Evolutionary conservation across 2,329 filamentous ascomycete species (phyloP).

Genomic region (Sporothrix dimorphospora): DNA sequence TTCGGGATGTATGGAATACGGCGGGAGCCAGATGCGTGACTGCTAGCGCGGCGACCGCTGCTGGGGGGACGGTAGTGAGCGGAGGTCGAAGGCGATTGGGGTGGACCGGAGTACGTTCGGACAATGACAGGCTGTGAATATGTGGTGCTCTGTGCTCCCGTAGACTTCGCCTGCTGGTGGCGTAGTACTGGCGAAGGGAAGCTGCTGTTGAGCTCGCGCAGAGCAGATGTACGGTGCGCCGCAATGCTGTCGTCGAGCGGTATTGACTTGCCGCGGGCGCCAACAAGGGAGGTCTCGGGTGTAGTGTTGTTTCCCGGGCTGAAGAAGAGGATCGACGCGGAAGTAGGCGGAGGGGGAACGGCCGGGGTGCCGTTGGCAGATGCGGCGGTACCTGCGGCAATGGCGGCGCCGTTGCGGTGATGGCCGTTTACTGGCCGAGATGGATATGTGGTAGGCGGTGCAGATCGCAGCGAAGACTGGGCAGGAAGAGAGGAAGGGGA

Average conservation of each 20-base stretch:
- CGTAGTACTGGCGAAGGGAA: conserved; percentile 53
- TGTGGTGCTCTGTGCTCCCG: conserved; percentile 59
- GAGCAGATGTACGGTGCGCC: conserved; percentile 60
- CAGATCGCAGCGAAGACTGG: neutral
- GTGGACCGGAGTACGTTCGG: conserved; percentile 61
- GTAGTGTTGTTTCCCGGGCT: conserved; percentile 50
- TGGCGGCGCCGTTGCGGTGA: neutral
- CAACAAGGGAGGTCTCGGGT: conserved; percentile 51
- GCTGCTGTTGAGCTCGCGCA: conserved; percentile 62
- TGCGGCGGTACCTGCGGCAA: neutral
- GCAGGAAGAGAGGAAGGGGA: neutral
- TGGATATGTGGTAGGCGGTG: neutral
- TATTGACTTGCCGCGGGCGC: conserved; percentile 59
- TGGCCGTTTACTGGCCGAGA: neutral
- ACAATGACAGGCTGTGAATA: conserved; percentile 69
- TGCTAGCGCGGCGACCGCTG: conserved; percentile 39
- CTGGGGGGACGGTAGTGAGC: conserved; percentile 37
- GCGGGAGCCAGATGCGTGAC: conserved; percentile 36
- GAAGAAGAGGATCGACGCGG: conserved; percentile 54
- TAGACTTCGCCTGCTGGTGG: conserved; percentile 60
- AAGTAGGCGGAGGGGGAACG: conserved; percentile 36
- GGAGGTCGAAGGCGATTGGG: conserved; percentile 36
- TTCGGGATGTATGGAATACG: conserved; percentile 39
- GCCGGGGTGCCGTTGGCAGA: neutral
- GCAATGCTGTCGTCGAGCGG: conserved; percentile 60